These are phyloP conservation scores for Microcera coccophila DNA, from an alignment of 2,329 filamentous ascomycete genomes.

Conservation along the genomic window DNA sequence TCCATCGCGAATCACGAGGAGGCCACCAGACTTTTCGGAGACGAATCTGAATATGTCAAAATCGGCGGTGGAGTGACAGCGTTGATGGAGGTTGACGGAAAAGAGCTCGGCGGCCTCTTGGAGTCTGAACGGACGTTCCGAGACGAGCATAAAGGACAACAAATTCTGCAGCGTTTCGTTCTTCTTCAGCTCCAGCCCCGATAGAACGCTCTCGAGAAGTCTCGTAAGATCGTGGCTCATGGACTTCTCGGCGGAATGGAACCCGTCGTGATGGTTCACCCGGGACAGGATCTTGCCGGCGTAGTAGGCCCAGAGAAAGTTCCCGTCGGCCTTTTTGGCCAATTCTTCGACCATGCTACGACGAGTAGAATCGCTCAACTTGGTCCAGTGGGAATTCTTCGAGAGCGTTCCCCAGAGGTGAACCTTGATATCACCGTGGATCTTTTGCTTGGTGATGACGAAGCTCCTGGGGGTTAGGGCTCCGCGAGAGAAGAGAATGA, in stretches of 20 bases:
- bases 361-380: slow-evolving; percentile 22
- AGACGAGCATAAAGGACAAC: slow-evolving; percentile 34
- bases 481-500: slow-evolving; percentile 36
- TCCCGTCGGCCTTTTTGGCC: slow-evolving; percentile 31
- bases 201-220: slow-evolving; percentile 11
- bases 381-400: slow-evolving; percentile 11
- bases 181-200: slow-evolving; percentile 12
- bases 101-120: slow-evolving; percentile 34
- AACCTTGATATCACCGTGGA: slow-evolving; percentile 32
- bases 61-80: slow-evolving; percentile 1
- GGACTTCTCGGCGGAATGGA: slow-evolving; percentile 8
- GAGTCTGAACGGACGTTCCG: slow-evolving; percentile 30
- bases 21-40: slow-evolving; percentile 15
- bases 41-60: slow-evolving; percentile 18
- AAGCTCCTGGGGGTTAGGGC: slow-evolving; percentile 32
- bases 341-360: slow-evolving; percentile 31
- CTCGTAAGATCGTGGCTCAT: slow-evolving; percentile 10
- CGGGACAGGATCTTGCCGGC: slow-evolving; percentile 28
- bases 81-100: slow-evolving; percentile 23
- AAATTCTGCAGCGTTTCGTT: slow-evolving; percentile 21
- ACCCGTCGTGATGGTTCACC: slow-evolving; percentile 13
- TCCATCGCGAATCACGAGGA: slow-evolving; percentile 34
- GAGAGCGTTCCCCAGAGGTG: slow-evolving; percentile 19
- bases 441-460: slow-evolving; percentile 30
- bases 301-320: slow-evolving; percentile 38